phyloP scores from a whole-genome alignment of 192 early-diverging fungal species.

The Coemansia sp. region DNA sequence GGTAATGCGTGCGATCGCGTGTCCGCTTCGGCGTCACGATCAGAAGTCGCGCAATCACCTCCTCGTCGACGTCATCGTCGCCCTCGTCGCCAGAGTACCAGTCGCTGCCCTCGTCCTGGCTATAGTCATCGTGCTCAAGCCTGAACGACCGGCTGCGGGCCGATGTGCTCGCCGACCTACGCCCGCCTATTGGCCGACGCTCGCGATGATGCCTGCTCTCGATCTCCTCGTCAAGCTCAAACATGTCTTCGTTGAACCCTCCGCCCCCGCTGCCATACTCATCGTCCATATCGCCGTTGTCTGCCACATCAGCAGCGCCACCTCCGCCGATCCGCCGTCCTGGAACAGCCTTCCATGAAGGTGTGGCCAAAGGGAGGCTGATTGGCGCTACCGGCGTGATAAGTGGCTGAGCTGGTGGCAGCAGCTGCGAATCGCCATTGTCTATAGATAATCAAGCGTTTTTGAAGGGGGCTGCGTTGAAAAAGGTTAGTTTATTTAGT shows the following conservation, averaged over 20 bases:
- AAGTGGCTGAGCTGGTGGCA: constrained; percentile 38
- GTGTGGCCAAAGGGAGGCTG: constrained; percentile 18
- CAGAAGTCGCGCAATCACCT: constrained; percentile 81
- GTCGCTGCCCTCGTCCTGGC: constrained; percentile 59
- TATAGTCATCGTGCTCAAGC: constrained; percentile 40
- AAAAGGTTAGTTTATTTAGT: constrained; percentile 6
- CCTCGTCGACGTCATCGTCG: constrained; percentile 87
- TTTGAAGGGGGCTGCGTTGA: background rate
- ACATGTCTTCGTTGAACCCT: constrained; percentile 71
- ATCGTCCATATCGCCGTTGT: background rate
- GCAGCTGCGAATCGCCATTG: constrained; percentile 5
- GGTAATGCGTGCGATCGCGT: constrained; percentile 67
- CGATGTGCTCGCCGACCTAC: constrained; percentile 25
- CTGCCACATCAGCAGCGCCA: background rate
- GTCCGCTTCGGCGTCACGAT: constrained; percentile 86
- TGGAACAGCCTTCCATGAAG: constrained; percentile 34
- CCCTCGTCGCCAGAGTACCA: constrained; percentile 64
- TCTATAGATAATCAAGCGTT: background rate
- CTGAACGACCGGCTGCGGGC: constrained; percentile 32
- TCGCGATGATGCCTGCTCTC: constrained; percentile 52
- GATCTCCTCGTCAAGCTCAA: constrained; percentile 81
- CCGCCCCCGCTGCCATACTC: constrained; percentile 25
- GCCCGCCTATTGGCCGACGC: constrained; percentile 19
- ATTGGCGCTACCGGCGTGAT: constrained; percentile 9
- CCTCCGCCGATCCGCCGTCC: constrained; percentile 22